Base-by-base conservation (phyloP, 768 basidiomycete species). In the Mycena maculata region DNA sequence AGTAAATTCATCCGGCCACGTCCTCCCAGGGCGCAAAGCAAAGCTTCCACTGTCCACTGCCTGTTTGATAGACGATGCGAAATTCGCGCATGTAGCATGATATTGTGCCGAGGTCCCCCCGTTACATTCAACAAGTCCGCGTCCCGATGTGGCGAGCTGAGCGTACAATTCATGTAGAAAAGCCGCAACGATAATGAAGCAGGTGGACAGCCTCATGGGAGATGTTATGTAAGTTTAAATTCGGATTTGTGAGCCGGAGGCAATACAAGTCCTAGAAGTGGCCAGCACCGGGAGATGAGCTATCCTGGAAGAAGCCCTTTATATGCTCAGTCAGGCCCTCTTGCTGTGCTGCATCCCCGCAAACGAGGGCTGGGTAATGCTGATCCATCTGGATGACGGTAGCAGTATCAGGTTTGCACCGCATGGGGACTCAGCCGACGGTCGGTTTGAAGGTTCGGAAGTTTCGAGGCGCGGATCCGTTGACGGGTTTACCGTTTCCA, bases 231-330 rank as follows among this genome's bases (percentile, higher is more conserved):
- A n/a, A n/a, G n/a, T n/a, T n/a, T 49, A 27, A 49, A 49, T 49
- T 49, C 22, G 36, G 31, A 53, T 30, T 30, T 36, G 30, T 20
- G 33, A 53, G 31, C 33, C 13, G 31, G n/a, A 23, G 52, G 38
- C 52, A 23, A 53, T 53, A 31, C 36, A 53, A 20, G 52, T 53
- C 33, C 52, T 49, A 23, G 33, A 53, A 53, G 52, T 53, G 52
- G 20, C 52, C 52, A 53, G 52, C 52, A 53, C 52, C 38, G 36
- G 52, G 52, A 33, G 38, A 36, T 38, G 18, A 53, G 23, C 13
- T 23, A 25, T 38, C 23, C 30, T 38, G 27, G 28, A 27, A 49
- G 48, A 10, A 3, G 25, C 48, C 28, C 28, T 28, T 49, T 49
- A 49, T 49, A 27, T 49, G 48, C 8, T 27, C n/a, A 15, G 48